Evolutionary conservation across 345 rosid genomes (phyloP), one percentile per base, ranked within the genome.

Genomic region (Salix udensis): DNA sequence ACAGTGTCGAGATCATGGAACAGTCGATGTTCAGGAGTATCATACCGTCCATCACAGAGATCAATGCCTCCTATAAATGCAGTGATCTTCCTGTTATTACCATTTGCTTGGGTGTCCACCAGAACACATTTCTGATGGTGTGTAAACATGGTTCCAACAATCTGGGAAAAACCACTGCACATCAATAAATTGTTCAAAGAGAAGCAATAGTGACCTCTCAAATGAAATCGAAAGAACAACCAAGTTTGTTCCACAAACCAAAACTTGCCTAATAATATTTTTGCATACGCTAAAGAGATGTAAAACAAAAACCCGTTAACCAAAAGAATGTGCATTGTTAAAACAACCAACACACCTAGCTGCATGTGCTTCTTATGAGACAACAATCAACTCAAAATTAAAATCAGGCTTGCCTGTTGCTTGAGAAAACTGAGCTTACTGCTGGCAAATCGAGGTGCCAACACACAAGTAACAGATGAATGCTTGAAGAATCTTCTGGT

Each of bases 21-120:
- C 39, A 95, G 75, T 70, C 97, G 89, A 30, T 95, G 98, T 83
- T 88, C 90, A 44, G 97, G 97, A 28, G 98, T 95, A 77, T 95
- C 98, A 76, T 95, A 95, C n/a, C 98, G 95, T 70, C 98, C 98
- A 76, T 95, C 94, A 83, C 97, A 95, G 3, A 95, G 92, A 85
- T 95, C 98, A 7, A 93, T 72, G 77, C 98, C 98, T 81, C 98
- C 98, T 30, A 95, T 71, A 86, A 93, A 95, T 76, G 98, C 93
- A 65, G 97, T 91, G 77, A 93, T 58, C 83, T 88, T 95, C 68
- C 98, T 82, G 61, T 90, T 60, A 83, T 89, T 93, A 71, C 94
- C 92, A n/a, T 26, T 14, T 61, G 91, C 94, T 77, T 90, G 97
- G 58, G 97, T 91, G 83, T 95, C 98, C 73, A 95, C 97, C 78